Evolutionary conservation across 495 filamentous ascomycete species (phyloP).

Genomic region (Sphaerosporella brunnea): DNA sequence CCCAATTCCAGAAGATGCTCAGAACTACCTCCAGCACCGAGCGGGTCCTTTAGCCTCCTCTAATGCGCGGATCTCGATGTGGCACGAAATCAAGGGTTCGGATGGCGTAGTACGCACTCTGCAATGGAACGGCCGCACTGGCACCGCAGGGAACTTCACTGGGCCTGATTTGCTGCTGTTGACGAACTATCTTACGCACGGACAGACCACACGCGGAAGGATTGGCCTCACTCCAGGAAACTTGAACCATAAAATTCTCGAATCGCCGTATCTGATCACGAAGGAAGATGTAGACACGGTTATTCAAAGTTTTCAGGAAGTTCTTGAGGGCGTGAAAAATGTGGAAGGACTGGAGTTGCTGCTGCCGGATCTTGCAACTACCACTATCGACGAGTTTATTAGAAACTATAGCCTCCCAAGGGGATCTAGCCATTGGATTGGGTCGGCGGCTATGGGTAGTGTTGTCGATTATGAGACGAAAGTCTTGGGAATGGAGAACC

Average conservation of each 20-base stretch:
- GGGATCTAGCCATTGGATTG: constrained; percentile 52
- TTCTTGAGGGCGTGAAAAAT: constrained; percentile 32
- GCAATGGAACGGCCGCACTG: constrained; percentile 44
- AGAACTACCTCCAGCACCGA: constrained; percentile 26
- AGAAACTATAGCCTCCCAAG: constrained; percentile 36
- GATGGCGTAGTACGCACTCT: constrained; percentile 46
- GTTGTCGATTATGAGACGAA: constrained; percentile 1
- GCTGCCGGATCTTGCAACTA: neutral
- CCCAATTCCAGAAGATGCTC: constrained; percentile 30
- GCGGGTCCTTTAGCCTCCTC: constrained; percentile 7
- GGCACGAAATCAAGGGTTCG: neutral
- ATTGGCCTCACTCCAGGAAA: constrained; percentile 38
- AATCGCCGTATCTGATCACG: constrained; percentile 37
- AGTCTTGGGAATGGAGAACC: constrained; percentile 1
- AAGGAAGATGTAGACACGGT: constrained; percentile 34
- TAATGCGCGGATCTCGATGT: constrained; percentile 3
- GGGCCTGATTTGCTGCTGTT: constrained; percentile 38
- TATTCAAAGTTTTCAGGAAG: constrained; percentile 36
- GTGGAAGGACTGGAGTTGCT: constrained; percentile 23
- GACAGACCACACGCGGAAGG: constrained; percentile 39
- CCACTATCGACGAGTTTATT: constrained; percentile 35
- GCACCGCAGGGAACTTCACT: constrained; percentile 29
- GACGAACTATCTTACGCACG: constrained; percentile 44
- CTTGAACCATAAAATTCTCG: constrained; percentile 37
- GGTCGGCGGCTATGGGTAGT: constrained; percentile 40